Evolutionary conservation across 139 green algal genomes (phyloP), one percentile per base, ranked within the genome.

Genomic region (Volvox reticuliferus): DNA sequence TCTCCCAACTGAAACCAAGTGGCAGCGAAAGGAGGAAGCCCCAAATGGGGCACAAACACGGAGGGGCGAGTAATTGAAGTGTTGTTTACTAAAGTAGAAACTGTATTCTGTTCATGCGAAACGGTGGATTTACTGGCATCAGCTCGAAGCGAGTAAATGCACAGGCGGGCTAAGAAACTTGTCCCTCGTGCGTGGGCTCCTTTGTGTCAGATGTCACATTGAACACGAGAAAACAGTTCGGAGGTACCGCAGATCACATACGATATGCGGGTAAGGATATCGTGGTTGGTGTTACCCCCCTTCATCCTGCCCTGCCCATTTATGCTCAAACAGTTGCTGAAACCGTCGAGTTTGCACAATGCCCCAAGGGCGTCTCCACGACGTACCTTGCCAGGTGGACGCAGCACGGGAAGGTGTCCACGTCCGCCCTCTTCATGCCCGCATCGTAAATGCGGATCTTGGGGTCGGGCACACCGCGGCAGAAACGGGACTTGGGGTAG

Each of bases 371-470:
- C 62, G 62, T 69, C 62, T 73, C 65, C 21, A 73, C 12, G 12
- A 2, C 68, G n/a, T 86, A 99, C 97, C 95, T 98, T 77, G 97
- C 97, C 89, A 99, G 92, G 92, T 99, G 98, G 18, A 99, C 96
- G 94, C 97, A 99, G 94, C 95, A 94, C 79, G 98, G 98, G 96
- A 99, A 99, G 16, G 93, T 92, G 85, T 99, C 98, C 63, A 99
- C 98, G 84, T 95, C 84, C 2, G 96, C 95, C 95, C 93, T 97
- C 98, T 99, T 99, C 84, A 97, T 97, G 75, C 98, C 98, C 36
- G 96, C 97, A 95, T 99, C 98, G 89, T 99, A 99, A 83, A 99
- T 99, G 91, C 98, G 97, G 91, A 99, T 99, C 95, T 99, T 99
- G 75, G 98, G 94, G 95, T 99, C 98, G 35, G 98, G 98, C 80